Base-by-base conservation (phyloP, 352 stramenopile genomes). In the Plasmopara halstedii region DNA sequence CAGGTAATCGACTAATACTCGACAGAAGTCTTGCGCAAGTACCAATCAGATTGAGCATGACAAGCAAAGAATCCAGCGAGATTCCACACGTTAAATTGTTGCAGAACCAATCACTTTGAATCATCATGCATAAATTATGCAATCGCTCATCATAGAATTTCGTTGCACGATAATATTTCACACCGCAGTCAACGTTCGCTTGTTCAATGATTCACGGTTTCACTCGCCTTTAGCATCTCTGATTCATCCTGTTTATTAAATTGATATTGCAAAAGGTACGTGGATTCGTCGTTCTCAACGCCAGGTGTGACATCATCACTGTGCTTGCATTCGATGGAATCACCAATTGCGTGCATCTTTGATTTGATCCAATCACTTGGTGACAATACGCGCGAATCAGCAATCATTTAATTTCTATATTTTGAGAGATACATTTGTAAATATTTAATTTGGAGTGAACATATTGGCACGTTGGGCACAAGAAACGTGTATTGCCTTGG, bases 51-150 rank as follows among this genome's bases (percentile, higher is more conserved):
- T 26, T 15, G 35, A 41, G 35, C 17, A 26, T 41, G 18, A 42
- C n/a, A n/a, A n/a, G n/a, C n/a, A n/a, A n/a, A n/a, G 35, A 42
- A 42, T 42, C 35, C 35, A 17, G 35, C 35, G 18, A 42, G 35
- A 42, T 42, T 42, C 19, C 18, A 42, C 35, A 42, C 7, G 35
- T 42, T 42, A 17, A 27, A 19, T 7, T 42, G 25, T 9, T 42
- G 25, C 18, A 17, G 20, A 9, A 42, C 35, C 35, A 42, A 27
- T 29, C 19, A 25, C n/a, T 25, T 26, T 9, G 35, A 42, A 27
- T 42, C 35, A 42, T 42, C 35, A 42, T 42, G 11, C 35, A 42
- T 25, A 42, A 42, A 6, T 27, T 0, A 42, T 42, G 17, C 35
- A 27, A 22, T 29, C 17, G 35, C 35, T 38, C 33, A 38, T 38